phyloP scores from a whole-genome alignment of 129 eudicot species.

The Lactuca saligna region DNA sequence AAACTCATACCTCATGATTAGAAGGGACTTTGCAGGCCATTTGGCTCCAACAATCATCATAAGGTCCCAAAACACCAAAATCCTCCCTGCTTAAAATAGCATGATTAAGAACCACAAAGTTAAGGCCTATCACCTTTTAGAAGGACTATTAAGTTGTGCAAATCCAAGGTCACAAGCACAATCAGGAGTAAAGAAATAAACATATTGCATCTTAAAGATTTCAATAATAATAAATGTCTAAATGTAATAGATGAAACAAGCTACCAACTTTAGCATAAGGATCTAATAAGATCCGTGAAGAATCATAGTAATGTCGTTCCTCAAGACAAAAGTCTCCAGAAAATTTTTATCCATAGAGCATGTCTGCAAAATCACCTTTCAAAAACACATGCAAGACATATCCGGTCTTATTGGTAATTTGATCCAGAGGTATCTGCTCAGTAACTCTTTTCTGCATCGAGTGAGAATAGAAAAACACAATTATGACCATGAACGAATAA shows the following conservation, averaged over 20 bases:
- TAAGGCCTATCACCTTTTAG: background rate
- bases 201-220: conserved; percentile 2
- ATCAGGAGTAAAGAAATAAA: background rate
- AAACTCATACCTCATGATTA: too few relatives aligned
- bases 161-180: conserved; percentile 21
- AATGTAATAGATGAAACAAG: conserved; percentile 14
- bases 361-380: too few relatives aligned
- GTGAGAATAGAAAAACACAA: conserved; percentile 16
- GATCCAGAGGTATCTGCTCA: conserved; percentile 72
- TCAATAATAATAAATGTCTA: background rate
- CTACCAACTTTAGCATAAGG: conserved; percentile 90
- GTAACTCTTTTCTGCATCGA: conserved; percentile 76
- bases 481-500: conserved; percentile 8
- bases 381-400: conserved; percentile 28
- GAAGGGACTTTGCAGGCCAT: too few relatives aligned
- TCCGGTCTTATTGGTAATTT: conserved; percentile 78
- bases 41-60: too few relatives aligned
- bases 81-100: too few relatives aligned
- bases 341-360: conserved; percentile 53
- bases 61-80: too few relatives aligned
- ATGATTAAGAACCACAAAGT: conserved; percentile 44
- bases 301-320: conserved; percentile 82
- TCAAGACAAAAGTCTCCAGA: conserved; percentile 69
- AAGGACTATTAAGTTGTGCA: conserved; percentile 15
- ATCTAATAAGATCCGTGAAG: conserved; percentile 71